phyloP scores from a whole-genome alignment of 2,329 filamentous ascomycete genomes.

The Aspergillus pseudonomiae region DNA sequence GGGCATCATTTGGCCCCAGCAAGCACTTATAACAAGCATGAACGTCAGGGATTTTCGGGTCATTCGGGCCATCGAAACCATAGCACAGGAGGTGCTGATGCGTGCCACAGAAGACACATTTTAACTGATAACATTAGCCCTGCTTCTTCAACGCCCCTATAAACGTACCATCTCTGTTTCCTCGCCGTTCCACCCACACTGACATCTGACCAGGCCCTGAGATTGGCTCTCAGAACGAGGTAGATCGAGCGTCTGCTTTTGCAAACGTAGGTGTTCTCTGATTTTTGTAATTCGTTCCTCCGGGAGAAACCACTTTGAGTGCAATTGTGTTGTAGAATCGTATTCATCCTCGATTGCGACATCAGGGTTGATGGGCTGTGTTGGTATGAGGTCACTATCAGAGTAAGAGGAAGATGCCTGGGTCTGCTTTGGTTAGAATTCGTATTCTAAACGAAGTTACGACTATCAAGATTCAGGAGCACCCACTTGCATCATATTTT shows the following conservation, averaged over 20 bases:
- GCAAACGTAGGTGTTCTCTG: slow-evolving; percentile 10
- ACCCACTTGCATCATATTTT: slow-evolving; percentile 35
- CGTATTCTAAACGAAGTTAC: background rate
- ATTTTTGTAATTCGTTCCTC: slow-evolving; percentile 23
- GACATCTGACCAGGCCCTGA: slow-evolving; percentile 35
- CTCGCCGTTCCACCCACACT: slow-evolving; percentile 44
- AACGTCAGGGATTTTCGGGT: slow-evolving; percentile 43
- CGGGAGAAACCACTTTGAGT: slow-evolving; percentile 19
- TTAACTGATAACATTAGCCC: slow-evolving; percentile 37
- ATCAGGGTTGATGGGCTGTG: slow-evolving; percentile 25
- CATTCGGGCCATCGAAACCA: slow-evolving; percentile 43
- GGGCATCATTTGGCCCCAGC: slow-evolving; percentile 32
- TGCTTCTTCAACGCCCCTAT: background rate
- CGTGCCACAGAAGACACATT: slow-evolving; percentile 48
- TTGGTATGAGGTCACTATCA: slow-evolving; percentile 33
- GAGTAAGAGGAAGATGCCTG: slow-evolving; percentile 24
- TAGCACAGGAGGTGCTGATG: slow-evolving; percentile 53
- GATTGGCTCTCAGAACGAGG: background rate
- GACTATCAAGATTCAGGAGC: background rate
- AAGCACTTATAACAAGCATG: slow-evolving; percentile 54
- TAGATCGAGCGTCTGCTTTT: slow-evolving; percentile 1
- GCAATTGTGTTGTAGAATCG: slow-evolving; percentile 10
- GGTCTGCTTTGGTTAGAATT: slow-evolving; percentile 16
- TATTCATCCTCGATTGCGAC: slow-evolving; percentile 2
- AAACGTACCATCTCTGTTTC: slow-evolving; percentile 47